Conservation (phyloP, 352 stramenopile genomes). For the Globisporangium nunn region DNA sequence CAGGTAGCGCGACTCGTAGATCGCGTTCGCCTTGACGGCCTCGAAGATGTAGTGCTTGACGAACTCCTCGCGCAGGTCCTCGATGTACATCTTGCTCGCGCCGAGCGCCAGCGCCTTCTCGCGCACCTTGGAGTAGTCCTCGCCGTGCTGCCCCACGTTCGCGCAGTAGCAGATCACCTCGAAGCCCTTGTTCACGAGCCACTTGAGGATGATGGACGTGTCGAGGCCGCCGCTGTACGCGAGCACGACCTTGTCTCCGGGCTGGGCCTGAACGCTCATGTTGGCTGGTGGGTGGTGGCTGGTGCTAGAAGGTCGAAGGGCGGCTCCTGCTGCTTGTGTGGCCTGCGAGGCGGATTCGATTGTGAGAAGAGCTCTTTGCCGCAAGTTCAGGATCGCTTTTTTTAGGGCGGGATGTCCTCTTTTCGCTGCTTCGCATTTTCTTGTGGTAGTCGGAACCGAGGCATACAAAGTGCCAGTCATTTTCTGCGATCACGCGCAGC, state of each 20-base stretch:
- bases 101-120: slow-evolving; percentile 83
- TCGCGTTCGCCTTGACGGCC: slow-evolving; percentile 94
- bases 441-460: not conserved
- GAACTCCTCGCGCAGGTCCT: slow-evolving; percentile 97
- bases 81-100: slow-evolving; percentile 89
- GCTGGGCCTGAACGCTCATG: slow-evolving; percentile 68
- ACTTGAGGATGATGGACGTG: slow-evolving; percentile 98
- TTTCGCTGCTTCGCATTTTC: not conserved
- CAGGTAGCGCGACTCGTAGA: slow-evolving; percentile 97
- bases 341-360: slow-evolving; percentile 18
- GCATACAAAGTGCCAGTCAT: too few species aligned
- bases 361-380: slow-evolving; percentile 17
- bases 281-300: slow-evolving; percentile 1
- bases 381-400: not conserved
- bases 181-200: slow-evolving; percentile 97
- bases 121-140: slow-evolving; percentile 93
- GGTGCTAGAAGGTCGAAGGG: slow-evolving; percentile 3
- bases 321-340: slow-evolving; percentile 5
- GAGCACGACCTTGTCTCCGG: slow-evolving; percentile 91
- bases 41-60: slow-evolving; percentile 93
- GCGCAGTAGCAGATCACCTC: slow-evolving; percentile 99
- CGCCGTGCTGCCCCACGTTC: slow-evolving; percentile 96
- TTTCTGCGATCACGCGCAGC: too few species aligned
- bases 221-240: slow-evolving; percentile 97
- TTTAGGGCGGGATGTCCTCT: not conserved